Evolutionary conservation across 2,329 filamentous ascomycete genomes (phyloP), one percentile per base, ranked within the genome.

Genomic region (Alternaria brassicicola): DNA sequence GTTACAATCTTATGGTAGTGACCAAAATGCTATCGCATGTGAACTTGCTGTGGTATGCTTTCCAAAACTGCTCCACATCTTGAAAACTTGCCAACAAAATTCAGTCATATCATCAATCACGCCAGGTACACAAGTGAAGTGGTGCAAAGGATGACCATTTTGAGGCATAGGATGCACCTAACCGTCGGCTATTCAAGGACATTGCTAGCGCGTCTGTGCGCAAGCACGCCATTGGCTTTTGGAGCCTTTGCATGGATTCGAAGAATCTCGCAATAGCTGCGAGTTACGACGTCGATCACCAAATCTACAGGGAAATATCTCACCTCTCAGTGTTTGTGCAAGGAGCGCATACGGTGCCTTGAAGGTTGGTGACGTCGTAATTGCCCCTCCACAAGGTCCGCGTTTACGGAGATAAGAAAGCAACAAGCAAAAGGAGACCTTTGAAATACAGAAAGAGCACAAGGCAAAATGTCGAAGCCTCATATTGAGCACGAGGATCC

Each of bases 401-500:
- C 62, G 61, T 58, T 46, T 28, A 23, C 33, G 15, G 35, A 49
- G 39, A 60, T 56, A 61, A 66, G 61, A 59, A 43, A 42, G 45
- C 28, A 31, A 36, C 13, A 30, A 36, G 36, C 33, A 19, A 55
- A 45, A 55, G 30, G 26, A 50, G 17, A n/a, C 21, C 49, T 21
- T 38, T 31, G 31, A 42, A 43, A 28, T 13, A 23, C 57, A 46
- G 45, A 61, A 50, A 53, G 21, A 23, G 39, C 38, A 26, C 25
- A 46, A 43, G 52, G 2, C 33, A 57, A 60, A 25, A 73, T 71
- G 69, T 69, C 68, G 21, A 64, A 69, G 26, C 59, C 68, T 30
- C 78, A 79, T 33, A 75, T 78, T 59, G 80, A 80, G 57, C 66
- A 79, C 25, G 78, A 79, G 59, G 64, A 61, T 13, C 64, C 65